phyloP scores from a whole-genome alignment of 805 yeast genomes.

The Hyphopichia homilentoma region DNA sequence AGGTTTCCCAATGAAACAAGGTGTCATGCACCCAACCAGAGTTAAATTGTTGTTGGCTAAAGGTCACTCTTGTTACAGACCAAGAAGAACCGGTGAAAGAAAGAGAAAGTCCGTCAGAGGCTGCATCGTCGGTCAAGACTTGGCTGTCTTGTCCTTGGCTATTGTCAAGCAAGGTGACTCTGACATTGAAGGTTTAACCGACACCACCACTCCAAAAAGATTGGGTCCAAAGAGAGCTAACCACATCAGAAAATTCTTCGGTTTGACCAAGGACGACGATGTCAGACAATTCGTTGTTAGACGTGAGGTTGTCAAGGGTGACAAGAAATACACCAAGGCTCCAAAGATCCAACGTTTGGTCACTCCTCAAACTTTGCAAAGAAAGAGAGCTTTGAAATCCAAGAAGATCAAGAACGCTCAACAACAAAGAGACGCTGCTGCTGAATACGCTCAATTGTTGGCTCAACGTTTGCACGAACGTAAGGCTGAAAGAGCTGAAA shows the following conservation, averaged over 20 bases:
- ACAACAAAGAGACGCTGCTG: conserved; percentile 99
- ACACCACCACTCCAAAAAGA: conserved; percentile 94
- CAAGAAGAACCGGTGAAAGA: conserved; percentile 99
- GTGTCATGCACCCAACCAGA: conserved; percentile 99
- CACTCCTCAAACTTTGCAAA: conserved; percentile 98
- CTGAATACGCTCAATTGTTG: conserved; percentile 98
- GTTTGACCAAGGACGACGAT: conserved; percentile 92
- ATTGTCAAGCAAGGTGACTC: conserved; percentile 96
- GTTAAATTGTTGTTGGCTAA: conserved; percentile 90
- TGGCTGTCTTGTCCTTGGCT: conserved; percentile 91
- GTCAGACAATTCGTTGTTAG: conserved; percentile 89
- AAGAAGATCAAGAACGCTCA: conserved; percentile 95
- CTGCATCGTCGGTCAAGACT: conserved; percentile 96
- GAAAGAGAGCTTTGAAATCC: conserved; percentile 96
- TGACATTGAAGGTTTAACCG: conserved; percentile 95
- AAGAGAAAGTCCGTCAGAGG: conserved; percentile 99
- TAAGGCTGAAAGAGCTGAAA: conserved; percentile 97
- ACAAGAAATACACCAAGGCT: conserved; percentile 98
- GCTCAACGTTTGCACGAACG: conserved; percentile 98
- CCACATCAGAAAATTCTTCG: conserved; percentile 99
- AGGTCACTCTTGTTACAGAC: conserved; percentile 99
- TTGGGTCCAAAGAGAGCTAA: conserved; percentile 99
- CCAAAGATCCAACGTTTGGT: conserved; percentile 99
- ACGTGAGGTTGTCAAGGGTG: conserved; percentile 98
- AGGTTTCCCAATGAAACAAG: conserved; percentile 99